Evolutionary conservation across 1,284 basidiomycete genomes (phyloP).

Genomic region (Xerocomus amazonicus): DNA sequence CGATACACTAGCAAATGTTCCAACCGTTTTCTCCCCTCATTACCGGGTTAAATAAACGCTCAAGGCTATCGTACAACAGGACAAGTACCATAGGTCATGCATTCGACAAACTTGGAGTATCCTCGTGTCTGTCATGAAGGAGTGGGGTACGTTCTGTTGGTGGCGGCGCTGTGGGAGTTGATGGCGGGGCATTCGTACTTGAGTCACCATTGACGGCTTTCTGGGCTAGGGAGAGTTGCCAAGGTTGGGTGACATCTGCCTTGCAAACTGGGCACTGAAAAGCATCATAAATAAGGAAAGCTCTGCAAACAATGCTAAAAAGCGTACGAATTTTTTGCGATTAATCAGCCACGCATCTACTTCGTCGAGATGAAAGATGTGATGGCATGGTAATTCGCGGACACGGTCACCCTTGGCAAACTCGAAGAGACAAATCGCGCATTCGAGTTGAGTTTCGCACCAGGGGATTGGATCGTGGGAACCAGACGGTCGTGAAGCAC

Average conservation of each 20-base stretch:
- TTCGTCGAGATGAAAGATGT: constrained; percentile 84
- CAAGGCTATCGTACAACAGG: constrained; percentile 26
- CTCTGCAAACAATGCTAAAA: neutral
- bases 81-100: constrained; percentile 18
- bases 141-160: constrained; percentile 39
- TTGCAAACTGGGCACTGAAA: constrained; percentile 84
- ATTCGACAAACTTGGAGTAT: constrained; percentile 10
- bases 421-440: constrained; percentile 85
- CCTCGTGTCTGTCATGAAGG: constrained; percentile 25
- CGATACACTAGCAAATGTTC: constrained; percentile 12
- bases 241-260: constrained; percentile 77
- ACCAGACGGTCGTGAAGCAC: constrained; percentile 38
- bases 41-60: constrained; percentile 12
- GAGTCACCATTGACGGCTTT: constrained; percentile 11
- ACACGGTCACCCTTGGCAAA: constrained; percentile 85
- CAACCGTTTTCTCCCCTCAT: neutral
- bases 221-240: constrained; percentile 23
- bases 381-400: constrained; percentile 85
- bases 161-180: constrained; percentile 9
- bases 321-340: constrained; percentile 80
- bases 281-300: neutral
- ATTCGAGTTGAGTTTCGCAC: constrained; percentile 76
- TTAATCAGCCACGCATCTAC: constrained; percentile 88
- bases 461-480: constrained; percentile 56
- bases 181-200: constrained; percentile 2